Conservation (phyloP, 768 basidiomycete species). For the Cystofilobasidium ferigula region DNA sequence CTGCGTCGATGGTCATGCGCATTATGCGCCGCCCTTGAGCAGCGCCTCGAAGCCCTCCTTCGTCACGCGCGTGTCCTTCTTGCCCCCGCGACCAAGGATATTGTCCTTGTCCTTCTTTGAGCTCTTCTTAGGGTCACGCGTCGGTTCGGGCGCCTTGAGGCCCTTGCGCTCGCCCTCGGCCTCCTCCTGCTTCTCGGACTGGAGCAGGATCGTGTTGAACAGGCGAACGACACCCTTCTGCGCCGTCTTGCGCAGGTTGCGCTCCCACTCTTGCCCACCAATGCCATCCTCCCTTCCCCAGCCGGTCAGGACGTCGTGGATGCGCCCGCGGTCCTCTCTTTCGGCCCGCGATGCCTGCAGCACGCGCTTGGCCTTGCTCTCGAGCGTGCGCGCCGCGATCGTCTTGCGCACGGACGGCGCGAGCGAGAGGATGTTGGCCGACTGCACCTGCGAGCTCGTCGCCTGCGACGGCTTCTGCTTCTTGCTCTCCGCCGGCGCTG, state of each 20-base stretch:
- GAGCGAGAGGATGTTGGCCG: slow-evolving; percentile 34
- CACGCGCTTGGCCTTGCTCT: slow-evolving; percentile 32
- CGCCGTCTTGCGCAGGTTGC: slow-evolving; percentile 38
- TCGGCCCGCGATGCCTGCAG: slow-evolving; percentile 35
- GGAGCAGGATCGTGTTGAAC: slow-evolving; percentile 39
- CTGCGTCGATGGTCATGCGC: not conserved
- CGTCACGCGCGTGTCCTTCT: slow-evolving; percentile 31
- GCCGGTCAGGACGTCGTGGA: slow-evolving; percentile 38
- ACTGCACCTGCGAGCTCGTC: slow-evolving; percentile 15
- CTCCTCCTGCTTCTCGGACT: slow-evolving; percentile 33
- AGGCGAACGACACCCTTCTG: slow-evolving; percentile 40
- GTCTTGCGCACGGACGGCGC: slow-evolving; percentile 31
- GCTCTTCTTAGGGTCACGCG: slow-evolving; percentile 29
- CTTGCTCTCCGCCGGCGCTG: slow-evolving; percentile 15
- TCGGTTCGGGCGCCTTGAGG: slow-evolving; percentile 27
- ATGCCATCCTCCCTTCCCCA: slow-evolving; percentile 33
- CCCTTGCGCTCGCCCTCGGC: slow-evolving; percentile 20
- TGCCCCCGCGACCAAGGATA: slow-evolving; percentile 37
- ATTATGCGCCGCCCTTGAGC: slow-evolving; percentile 33
- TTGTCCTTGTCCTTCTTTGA: slow-evolving; percentile 38
- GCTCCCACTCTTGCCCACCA: slow-evolving; percentile 39
- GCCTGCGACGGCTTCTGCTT: slow-evolving; percentile 17
- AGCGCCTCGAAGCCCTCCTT: slow-evolving; percentile 40
- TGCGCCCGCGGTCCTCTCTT: slow-evolving; percentile 37
- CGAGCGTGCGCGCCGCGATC: slow-evolving; percentile 33